A percentile compares a stretch with the other conserved stretches of the same genome.
Evolutionary conservation across 1,139 yeast genomes (phyloP).

Genomic region (Debaryomyces robertsiae): DNA sequence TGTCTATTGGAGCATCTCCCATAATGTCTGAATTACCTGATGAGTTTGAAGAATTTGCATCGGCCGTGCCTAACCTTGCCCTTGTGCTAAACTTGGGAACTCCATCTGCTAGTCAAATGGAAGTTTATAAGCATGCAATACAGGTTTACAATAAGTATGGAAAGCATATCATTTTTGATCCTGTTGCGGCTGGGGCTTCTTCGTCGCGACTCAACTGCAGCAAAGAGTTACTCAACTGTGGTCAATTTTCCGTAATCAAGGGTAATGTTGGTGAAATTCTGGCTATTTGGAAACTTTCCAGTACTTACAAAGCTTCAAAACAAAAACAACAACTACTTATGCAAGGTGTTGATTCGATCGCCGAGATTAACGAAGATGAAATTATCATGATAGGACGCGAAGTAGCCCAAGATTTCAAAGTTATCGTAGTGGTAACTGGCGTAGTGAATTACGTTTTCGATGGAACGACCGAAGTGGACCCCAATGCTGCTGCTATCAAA

Average conservation of each 20-base stretch:
- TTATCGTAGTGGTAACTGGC: slow-evolving; percentile 74
- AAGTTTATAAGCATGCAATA: slow-evolving; percentile 55
- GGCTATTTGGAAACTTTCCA: slow-evolving; percentile 39
- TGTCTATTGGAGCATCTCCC: slow-evolving; percentile 87
- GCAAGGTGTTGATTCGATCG: slow-evolving; percentile 76
- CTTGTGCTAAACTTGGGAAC: slow-evolving; percentile 81
- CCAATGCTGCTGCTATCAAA: not conserved
- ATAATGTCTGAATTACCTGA: slow-evolving; percentile 80
- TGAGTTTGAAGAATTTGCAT: slow-evolving; percentile 71
- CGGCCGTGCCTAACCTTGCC: slow-evolving; percentile 50
- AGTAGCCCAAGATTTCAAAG: slow-evolving; percentile 57
- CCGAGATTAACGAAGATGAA: slow-evolving; percentile 31
- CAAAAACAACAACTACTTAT: slow-evolving; percentile 40
- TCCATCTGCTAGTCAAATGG: slow-evolving; percentile 48
- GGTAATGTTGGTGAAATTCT: slow-evolving; percentile 87
- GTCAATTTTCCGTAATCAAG: slow-evolving; percentile 71
- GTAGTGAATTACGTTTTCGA: slow-evolving; percentile 32
- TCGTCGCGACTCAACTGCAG: slow-evolving; percentile 54
- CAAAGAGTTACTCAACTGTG: slow-evolving; percentile 52
- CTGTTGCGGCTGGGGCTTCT: slow-evolving; percentile 92
- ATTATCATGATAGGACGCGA: slow-evolving; percentile 44
- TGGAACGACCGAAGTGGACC: slow-evolving; percentile 9
- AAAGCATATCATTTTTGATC: slow-evolving; percentile 77
- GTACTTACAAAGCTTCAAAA: slow-evolving; percentile 31
- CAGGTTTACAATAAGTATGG: slow-evolving; percentile 57